phyloP scores from a whole-genome alignment of 164 flowering plant genomes.

The Kingdonia uniflora region DNA sequence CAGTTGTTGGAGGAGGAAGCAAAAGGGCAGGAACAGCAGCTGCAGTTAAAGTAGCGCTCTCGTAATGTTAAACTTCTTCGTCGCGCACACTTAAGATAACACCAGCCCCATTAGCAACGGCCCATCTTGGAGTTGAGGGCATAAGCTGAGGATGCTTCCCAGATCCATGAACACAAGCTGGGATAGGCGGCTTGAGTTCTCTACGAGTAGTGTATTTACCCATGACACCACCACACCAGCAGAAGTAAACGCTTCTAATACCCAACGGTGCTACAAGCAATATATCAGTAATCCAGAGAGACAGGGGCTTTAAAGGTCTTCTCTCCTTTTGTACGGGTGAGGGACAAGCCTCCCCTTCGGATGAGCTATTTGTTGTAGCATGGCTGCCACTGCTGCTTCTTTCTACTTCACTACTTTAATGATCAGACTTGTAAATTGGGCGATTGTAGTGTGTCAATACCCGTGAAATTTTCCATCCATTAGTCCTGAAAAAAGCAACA shows the following conservation, averaged over 20 bases:
- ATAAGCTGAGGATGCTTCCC: too few relatives aligned
- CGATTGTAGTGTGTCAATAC: conserved; percentile 92
- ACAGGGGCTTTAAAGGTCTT: conserved; percentile 70
- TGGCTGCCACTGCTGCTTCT: conserved; percentile 51
- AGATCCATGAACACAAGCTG: conserved; percentile 72
- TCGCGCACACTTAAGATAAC: conserved; percentile 91
- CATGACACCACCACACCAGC: conserved; percentile 87
- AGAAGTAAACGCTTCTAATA: conserved; percentile 87
- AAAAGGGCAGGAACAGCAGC: too few relatives aligned
- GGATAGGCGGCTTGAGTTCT: conserved; percentile 79
- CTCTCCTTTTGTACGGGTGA: conserved; percentile 47
- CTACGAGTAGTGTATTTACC: conserved; percentile 91
- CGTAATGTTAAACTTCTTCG: conserved; percentile 89
- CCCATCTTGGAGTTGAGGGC: too few relatives aligned
- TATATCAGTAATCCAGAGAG: too few relatives aligned
- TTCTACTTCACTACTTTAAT: conserved; percentile 38
- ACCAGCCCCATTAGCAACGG: too few relatives aligned
- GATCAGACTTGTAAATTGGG: conserved; percentile 69
- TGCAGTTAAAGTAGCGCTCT: too few relatives aligned
- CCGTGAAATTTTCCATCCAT: conserved; percentile 75
- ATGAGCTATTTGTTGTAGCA: too few relatives aligned
- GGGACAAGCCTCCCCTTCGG: too few relatives aligned
- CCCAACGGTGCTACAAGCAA: conserved; percentile 92
- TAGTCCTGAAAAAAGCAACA: too few relatives aligned
- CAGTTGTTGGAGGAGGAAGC: too few relatives aligned